These are phyloP conservation scores for Fusarium sambucinum DNA, from an alignment of 2,329 filamentous ascomycete species.

Conservation along the genomic window DNA sequence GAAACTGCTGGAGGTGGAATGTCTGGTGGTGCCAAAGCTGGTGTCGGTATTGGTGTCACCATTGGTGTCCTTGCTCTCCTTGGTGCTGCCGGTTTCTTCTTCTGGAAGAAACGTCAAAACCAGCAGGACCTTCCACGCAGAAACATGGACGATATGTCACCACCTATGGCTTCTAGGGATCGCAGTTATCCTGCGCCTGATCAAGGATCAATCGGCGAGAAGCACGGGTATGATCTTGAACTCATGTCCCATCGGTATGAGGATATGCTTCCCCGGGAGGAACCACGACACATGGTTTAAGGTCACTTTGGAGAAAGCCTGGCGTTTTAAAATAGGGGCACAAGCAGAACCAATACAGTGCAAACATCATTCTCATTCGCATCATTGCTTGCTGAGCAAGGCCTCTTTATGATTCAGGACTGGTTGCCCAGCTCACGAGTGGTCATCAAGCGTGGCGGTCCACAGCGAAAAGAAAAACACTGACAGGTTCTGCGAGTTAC, in stretches of 20 bases:
- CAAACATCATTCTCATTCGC: slow-evolving; percentile 16
- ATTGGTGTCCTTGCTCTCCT: slow-evolving; percentile 57
- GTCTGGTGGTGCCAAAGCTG: slow-evolving; percentile 58
- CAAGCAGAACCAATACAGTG: slow-evolving; percentile 24
- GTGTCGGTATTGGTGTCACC: slow-evolving; percentile 62
- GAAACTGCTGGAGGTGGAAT: slow-evolving; percentile 37
- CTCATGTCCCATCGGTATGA: slow-evolving; percentile 67
- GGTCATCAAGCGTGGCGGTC: neutral
- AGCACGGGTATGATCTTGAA: slow-evolving; percentile 61
- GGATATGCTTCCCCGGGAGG: slow-evolving; percentile 66
- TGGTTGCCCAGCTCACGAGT: neutral
- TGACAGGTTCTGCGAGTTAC: slow-evolving; percentile 2
- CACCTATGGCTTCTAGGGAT: slow-evolving; percentile 63
- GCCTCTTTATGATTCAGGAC: slow-evolving; percentile 10
- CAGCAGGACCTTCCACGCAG: slow-evolving; percentile 49
- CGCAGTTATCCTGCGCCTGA: slow-evolving; percentile 54
- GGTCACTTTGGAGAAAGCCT: slow-evolving; percentile 3
- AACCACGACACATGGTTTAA: slow-evolving; percentile 61
- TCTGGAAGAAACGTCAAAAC: slow-evolving; percentile 47
- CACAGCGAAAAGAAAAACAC: neutral
- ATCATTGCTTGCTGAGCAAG: slow-evolving; percentile 3
- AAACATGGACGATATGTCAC: slow-evolving; percentile 62
- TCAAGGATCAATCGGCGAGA: slow-evolving; percentile 53
- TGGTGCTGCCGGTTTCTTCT: slow-evolving; percentile 56
- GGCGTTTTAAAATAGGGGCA: slow-evolving; percentile 19